These are phyloP conservation scores for Starmerella bombicola DNA, from an alignment of 805 yeast species.

Conservation along the genomic window DNA sequence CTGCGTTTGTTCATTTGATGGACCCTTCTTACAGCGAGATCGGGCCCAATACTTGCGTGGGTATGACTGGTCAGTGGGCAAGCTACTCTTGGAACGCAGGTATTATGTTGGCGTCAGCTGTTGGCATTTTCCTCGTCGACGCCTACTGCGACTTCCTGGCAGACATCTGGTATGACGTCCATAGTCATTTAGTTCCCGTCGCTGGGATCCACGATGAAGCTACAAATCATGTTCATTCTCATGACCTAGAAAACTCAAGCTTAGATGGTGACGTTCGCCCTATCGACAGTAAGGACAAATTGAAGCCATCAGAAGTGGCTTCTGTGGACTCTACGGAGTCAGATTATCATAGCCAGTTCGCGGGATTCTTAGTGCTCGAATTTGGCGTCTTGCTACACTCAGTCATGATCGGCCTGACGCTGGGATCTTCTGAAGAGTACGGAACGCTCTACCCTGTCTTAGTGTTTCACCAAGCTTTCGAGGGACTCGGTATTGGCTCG, in stretches of 20 bases:
- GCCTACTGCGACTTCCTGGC: conserved; percentile 37
- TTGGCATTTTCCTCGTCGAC: conserved; percentile 39
- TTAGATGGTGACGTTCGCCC: background rate
- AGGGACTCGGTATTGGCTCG: conserved; percentile 68
- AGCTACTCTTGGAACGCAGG: conserved; percentile 49
- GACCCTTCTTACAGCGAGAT: conserved; percentile 30
- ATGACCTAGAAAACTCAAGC: conserved; percentile 3
- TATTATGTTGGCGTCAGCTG: conserved; percentile 38
- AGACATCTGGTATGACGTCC: conserved; percentile 17
- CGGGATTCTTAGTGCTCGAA: conserved; percentile 47
- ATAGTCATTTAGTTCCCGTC: conserved; percentile 18
- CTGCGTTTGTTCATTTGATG: conserved; percentile 59
- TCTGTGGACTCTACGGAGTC: conserved; percentile 29
- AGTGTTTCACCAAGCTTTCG: conserved; percentile 66
- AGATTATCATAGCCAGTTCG: conserved; percentile 29
- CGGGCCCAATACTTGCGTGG: conserved; percentile 32
- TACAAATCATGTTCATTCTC: conserved; percentile 5
- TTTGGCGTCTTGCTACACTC: conserved; percentile 68
- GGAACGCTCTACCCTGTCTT: conserved; percentile 49
- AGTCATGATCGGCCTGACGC: conserved; percentile 56
- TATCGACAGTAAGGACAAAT: conserved; percentile 1
- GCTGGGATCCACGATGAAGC: conserved; percentile 2
- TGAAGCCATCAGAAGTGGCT: background rate
- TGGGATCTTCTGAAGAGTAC: conserved; percentile 55
- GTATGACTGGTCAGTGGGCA: conserved; percentile 36